Conservation (phyloP, 2,329 filamentous ascomycete species). For the Aspergillus jensenii region DNA sequence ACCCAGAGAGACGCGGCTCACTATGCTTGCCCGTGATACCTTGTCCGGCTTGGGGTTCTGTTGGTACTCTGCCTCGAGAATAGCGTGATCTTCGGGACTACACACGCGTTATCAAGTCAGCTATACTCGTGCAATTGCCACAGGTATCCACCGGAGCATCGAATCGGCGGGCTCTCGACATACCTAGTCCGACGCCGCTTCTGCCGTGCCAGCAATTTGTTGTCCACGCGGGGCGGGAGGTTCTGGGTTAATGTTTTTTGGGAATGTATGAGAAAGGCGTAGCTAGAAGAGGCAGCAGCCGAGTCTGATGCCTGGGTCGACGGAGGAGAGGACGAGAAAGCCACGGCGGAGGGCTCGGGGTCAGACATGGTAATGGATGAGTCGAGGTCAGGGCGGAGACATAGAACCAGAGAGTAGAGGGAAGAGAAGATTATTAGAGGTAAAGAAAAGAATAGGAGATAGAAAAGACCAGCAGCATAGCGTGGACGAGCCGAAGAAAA, state of each 20-base stretch:
- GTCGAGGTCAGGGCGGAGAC: slow-evolving; percentile 16
- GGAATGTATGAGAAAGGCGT: slow-evolving; percentile 62
- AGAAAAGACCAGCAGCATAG: slow-evolving; percentile 8
- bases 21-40: slow-evolving; percentile 77
- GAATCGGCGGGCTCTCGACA: neutral
- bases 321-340: slow-evolving; percentile 34
- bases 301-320: slow-evolving; percentile 33
- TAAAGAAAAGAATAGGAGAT: slow-evolving; percentile 12
- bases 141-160: neutral
- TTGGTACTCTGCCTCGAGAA: slow-evolving; percentile 82
- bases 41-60: slow-evolving; percentile 91
- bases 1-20: slow-evolving; percentile 79
- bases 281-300: slow-evolving; percentile 37
- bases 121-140: neutral
- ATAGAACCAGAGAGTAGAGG: slow-evolving; percentile 12
- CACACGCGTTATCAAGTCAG: slow-evolving; percentile 12
- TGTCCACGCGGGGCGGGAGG: slow-evolving; percentile 58
- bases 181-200: slow-evolving; percentile 64
- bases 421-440: slow-evolving; percentile 3
- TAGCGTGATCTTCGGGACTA: slow-evolving; percentile 83
- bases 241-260: slow-evolving; percentile 57
- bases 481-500: neutral
- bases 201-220: slow-evolving; percentile 60
- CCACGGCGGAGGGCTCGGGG: slow-evolving; percentile 30
- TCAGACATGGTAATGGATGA: slow-evolving; percentile 34